phyloP scores from a whole-genome alignment of 345 rosid genomes.

The Eucalyptus grandis region DNA sequence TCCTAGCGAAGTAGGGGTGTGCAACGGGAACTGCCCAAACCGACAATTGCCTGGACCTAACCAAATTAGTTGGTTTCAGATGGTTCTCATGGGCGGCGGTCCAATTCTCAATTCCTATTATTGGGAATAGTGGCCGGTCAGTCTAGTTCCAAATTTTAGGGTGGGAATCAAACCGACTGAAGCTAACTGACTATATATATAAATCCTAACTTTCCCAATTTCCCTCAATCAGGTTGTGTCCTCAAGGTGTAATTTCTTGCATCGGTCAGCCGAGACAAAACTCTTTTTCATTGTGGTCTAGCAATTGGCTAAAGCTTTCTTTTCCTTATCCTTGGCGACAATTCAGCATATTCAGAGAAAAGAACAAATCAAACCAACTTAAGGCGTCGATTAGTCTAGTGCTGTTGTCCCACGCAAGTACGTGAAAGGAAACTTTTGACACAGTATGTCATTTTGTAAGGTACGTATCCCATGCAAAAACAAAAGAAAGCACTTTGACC shows the following conservation, averaged over 20 bases:
- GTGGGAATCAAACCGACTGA: rapidly evolving
- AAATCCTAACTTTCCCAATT: not conserved
- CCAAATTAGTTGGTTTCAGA: rapidly evolving
- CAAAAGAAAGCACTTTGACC: not conserved
- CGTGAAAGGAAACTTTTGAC: not conserved
- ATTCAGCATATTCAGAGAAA: not conserved
- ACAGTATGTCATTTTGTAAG: not conserved
- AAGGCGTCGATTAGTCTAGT: not conserved
- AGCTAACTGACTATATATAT: rapidly evolving
- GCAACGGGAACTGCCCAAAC: rapidly evolving
- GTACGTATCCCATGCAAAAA: not conserved
- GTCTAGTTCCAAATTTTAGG: not conserved
- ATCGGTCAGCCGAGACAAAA: not conserved
- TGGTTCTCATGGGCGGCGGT: rapidly evolving
- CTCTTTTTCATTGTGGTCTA: not conserved
- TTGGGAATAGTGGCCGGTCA: rapidly evolving
- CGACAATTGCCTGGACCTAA: rapidly evolving
- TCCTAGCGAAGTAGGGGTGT: rapidly evolving
- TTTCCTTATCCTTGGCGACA: not conserved
- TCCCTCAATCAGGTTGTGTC: not conserved
- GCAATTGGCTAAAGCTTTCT: not conserved
- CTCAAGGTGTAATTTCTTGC: not conserved
- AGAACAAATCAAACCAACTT: not conserved
- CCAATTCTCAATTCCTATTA: not conserved
- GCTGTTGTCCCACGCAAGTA: not conserved